These are phyloP conservation scores for Trichosporon inkin DNA, from an alignment of 1,284 basidiomycete genomes.

Conservation along the genomic window DNA sequence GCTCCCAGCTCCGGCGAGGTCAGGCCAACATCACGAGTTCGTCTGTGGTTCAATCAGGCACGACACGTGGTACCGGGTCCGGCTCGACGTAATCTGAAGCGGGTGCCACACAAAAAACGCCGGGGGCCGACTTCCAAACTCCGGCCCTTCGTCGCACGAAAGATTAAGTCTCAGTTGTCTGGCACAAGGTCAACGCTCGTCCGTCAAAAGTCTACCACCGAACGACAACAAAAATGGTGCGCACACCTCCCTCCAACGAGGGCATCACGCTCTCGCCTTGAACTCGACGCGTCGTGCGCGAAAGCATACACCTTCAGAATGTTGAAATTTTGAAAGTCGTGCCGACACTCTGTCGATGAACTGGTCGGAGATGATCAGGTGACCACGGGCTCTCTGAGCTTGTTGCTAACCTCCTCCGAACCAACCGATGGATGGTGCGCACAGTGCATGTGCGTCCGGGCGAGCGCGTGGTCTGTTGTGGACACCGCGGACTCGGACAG, in stretches of 20 bases:
- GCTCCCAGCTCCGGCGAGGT: no score
- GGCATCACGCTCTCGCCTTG: conserved; percentile 23
- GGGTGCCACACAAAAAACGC: not conserved
- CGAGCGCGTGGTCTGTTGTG: no score
- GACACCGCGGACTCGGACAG: not conserved
- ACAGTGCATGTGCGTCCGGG: no score
- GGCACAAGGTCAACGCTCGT: conserved; percentile 8
- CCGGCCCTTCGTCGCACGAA: not conserved
- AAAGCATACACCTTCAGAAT: conserved; percentile 4
- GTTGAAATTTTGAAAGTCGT: not conserved
- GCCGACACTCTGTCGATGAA: not conserved
- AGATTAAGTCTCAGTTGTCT: not conserved
- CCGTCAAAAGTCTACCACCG: conserved; percentile 21
- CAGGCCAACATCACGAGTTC: no score
- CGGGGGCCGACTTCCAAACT: not conserved
- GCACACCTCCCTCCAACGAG: conserved; percentile 16
- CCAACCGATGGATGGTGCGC: no score
- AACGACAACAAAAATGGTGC: conserved; percentile 23
- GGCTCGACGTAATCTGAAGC: not conserved
- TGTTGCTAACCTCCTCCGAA: conserved; percentile 12
- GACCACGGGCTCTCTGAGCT: conserved; percentile 1
- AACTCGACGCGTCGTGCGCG: conserved; percentile 7
- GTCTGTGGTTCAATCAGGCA: no score
- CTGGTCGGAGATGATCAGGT: conserved; percentile 12
- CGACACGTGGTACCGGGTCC: not conserved